Conservation (phyloP, 768 basidiomycete species). For the Leccinum disarticulatum region DNA sequence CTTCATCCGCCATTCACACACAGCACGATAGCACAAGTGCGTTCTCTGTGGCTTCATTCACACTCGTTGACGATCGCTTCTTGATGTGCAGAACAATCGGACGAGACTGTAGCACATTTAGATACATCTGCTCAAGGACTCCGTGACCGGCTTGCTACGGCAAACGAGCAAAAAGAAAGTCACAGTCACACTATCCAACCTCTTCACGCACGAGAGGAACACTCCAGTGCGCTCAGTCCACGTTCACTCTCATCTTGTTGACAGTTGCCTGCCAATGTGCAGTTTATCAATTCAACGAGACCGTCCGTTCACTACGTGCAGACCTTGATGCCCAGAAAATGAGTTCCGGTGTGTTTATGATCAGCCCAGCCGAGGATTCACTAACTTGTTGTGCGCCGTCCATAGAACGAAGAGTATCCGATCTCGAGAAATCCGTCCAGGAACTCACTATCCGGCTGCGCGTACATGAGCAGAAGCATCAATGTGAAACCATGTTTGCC, state of each 20-base stretch:
- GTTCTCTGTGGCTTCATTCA: neutral
- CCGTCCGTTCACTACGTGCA: no score
- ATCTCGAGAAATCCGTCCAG: neutral
- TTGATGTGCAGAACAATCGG: neutral
- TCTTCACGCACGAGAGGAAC: neutral
- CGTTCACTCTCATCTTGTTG: neutral
- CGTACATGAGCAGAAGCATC: no score
- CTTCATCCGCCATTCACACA: neutral
- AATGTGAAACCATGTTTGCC: no score
- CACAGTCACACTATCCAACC: neutral
- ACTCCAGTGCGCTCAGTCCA: no score
- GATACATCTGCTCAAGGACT: neutral
- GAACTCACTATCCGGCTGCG: neutral
- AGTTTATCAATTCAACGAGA: neutral
- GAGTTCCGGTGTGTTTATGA: neutral
- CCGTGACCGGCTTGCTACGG: neutral
- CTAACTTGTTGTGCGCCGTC: neutral
- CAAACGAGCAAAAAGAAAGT: neutral
- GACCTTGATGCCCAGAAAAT: no score
- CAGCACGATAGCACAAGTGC: neutral
- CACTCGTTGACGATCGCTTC: neutral
- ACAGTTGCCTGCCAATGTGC: neutral
- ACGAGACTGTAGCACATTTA: neutral
- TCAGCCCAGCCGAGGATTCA: neutral
- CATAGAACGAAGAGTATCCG: neutral